phyloP scores from a whole-genome alignment of 306 rosid genomes.

The Rosa rugosa region DNA sequence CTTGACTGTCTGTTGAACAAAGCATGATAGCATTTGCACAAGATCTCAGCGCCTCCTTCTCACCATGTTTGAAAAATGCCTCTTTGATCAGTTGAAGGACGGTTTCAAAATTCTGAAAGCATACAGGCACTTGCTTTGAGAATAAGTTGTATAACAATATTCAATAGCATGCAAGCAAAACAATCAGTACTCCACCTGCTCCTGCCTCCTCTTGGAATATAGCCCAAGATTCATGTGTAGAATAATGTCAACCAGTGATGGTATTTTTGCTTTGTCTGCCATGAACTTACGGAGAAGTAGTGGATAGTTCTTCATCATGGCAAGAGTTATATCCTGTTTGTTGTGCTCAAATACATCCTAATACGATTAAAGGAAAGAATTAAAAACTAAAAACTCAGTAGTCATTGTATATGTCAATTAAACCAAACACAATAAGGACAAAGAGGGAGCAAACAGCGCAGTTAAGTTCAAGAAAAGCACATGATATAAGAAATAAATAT shows the following conservation, averaged over 20 bases:
- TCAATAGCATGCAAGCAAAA: conserved; percentile 25
- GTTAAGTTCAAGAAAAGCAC: conserved; percentile 20
- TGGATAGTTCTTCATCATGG: conserved; percentile 84
- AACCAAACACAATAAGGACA: background rate
- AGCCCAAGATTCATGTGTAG: conserved; percentile 81
- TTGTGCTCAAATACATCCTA: conserved; percentile 85
- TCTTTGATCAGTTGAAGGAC: conserved; percentile 85
- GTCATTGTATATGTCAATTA: background rate
- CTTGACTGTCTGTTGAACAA: conserved; percentile 78
- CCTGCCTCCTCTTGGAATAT: conserved; percentile 87
- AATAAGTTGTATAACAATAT: conserved; percentile 16
- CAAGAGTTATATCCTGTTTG: conserved; percentile 77
- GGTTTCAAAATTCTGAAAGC: conserved; percentile 71
- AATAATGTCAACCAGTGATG: conserved; percentile 72
- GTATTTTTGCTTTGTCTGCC: conserved; percentile 82
- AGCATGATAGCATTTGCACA: conserved; percentile 72
- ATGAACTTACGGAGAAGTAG: conserved; percentile 80
- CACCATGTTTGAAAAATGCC: conserved; percentile 84
- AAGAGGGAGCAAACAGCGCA: conserved; percentile 12
- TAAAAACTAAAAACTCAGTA: background rate
- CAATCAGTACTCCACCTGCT: conserved; percentile 55
- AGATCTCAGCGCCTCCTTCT: conserved; percentile 85
- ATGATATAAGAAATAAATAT: background rate
- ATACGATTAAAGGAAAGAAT: background rate
- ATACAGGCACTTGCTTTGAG: conserved; percentile 24